Conservation (phyloP, 2,329 filamentous ascomycete genomes). For the Decorospora gaudefroyi region DNA sequence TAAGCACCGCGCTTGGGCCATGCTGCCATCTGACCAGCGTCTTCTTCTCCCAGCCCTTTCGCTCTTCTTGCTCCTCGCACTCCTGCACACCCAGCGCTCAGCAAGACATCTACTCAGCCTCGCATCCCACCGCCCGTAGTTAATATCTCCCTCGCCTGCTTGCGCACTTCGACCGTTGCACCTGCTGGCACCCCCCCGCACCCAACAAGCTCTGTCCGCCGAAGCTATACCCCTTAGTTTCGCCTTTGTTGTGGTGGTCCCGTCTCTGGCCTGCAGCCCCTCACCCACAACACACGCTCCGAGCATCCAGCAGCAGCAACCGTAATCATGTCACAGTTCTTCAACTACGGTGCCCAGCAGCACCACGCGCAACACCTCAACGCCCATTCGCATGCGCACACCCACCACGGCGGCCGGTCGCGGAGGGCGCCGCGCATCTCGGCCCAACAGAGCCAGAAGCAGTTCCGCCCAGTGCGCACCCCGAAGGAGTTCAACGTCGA, state of each 20-base stretch:
- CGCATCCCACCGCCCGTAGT: slow-evolving; percentile 27
- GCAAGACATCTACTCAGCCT: slow-evolving; percentile 30
- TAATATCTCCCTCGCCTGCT: slow-evolving; percentile 28
- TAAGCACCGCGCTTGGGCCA: slow-evolving; percentile 3
- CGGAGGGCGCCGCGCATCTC: slow-evolving; percentile 81
- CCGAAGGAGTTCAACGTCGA: slow-evolving; percentile 82
- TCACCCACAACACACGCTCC: slow-evolving; percentile 25
- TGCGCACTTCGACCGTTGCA: slow-evolving; percentile 15
- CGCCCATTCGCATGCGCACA: slow-evolving; percentile 71
- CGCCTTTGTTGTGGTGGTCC: slow-evolving; percentile 33
- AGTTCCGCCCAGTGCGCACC: slow-evolving; percentile 81
- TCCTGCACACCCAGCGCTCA: slow-evolving; percentile 23
- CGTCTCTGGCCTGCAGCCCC: slow-evolving; percentile 22
- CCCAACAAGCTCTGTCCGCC: slow-evolving; percentile 7
- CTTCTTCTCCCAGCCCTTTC: slow-evolving; percentile 18
- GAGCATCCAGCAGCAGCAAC: slow-evolving; percentile 22
- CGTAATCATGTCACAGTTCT: slow-evolving; percentile 53
- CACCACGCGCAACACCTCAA: slow-evolving; percentile 54
- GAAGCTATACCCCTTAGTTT: slow-evolving; percentile 28
- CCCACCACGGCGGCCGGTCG: slow-evolving; percentile 81
- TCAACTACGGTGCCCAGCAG: slow-evolving; percentile 55
- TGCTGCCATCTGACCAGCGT: slow-evolving; percentile 14
- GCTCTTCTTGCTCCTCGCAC: slow-evolving; percentile 22
- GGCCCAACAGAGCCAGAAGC: slow-evolving; percentile 83
- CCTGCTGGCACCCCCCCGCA: slow-evolving; percentile 13